Conservation (phyloP, 2,329 filamentous ascomycete species). For the Stachybotrys elegans region DNA sequence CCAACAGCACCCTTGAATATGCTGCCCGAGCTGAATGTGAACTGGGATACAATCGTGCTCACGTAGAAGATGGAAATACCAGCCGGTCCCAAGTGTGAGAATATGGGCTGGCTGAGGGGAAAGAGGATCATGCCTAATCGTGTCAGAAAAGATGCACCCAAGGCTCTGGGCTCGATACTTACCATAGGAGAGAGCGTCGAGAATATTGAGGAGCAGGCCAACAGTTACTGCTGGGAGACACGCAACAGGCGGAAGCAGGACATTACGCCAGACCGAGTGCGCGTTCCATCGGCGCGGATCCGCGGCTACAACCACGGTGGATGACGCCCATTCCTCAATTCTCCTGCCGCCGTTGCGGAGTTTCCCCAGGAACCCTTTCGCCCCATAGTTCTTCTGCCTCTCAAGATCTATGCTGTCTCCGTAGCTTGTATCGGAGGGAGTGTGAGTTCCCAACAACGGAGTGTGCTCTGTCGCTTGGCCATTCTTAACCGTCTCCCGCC, state of each 20-base stretch:
- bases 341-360: conserved; percentile 19
- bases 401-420: conserved; percentile 40
- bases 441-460: conserved; percentile 36
- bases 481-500: too few relatives aligned
- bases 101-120: conserved; percentile 80
- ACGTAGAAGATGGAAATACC: conserved; percentile 99
- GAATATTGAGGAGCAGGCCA: conserved; percentile 82
- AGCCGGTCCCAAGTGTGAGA: conserved; percentile 79
- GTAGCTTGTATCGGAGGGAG: conserved; percentile 23
- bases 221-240: conserved; percentile 83
- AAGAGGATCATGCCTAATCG: conserved; percentile 86
- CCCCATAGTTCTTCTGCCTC: conserved; percentile 36
- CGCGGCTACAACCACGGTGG: conserved; percentile 30
- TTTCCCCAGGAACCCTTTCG: conserved; percentile 29
- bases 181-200: conserved; percentile 94
- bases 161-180: too few relatives aligned
- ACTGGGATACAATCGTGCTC: conserved; percentile 89
- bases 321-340: conserved; percentile 23
- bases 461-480: conserved; percentile 36
- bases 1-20: conserved; percentile 88
- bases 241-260: conserved; percentile 61
- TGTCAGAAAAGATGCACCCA: not conserved
- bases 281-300: conserved; percentile 71
- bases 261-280: conserved; percentile 57
- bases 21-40: conserved; percentile 83